A percentile compares a stretch with the other conserved stretches of the same genome.
phyloP scores from a whole-genome alignment of 495 filamentous ascomycete species.

The Talaromyces nanjingensis region DNA sequence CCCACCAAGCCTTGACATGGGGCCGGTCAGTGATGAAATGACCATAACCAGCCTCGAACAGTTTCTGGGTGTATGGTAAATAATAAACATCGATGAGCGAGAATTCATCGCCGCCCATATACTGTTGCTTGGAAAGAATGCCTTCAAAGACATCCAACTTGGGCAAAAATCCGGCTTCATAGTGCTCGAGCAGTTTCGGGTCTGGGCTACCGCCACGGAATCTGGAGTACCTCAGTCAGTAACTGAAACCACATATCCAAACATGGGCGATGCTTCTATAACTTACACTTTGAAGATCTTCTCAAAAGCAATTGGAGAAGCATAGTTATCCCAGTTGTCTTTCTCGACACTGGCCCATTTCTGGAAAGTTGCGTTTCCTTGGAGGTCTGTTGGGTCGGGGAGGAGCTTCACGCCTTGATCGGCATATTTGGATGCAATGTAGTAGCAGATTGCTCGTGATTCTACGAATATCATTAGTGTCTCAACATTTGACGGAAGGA shows the following conservation, averaged over 20 bases:
- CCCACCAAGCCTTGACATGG: constrained; percentile 3
- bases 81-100: neutral
- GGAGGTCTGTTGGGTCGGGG: neutral
- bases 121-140: neutral
- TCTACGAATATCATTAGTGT: neutral
- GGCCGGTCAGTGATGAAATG: constrained; percentile 2
- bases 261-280: neutral
- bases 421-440: neutral
- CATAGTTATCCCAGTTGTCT: neutral
- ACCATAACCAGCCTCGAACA: neutral
- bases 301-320: neutral
- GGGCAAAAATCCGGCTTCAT: neutral
- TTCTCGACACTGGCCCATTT: neutral
- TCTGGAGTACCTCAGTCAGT: neutral
- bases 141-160: neutral
- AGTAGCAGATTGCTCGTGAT: neutral
- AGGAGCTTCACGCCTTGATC: neutral
- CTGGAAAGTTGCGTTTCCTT: neutral
- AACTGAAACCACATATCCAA: neutral
- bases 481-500: neutral
- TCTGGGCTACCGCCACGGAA: neutral
- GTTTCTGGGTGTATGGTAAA: neutral
- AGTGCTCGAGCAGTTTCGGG: neutral
- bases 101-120: neutral
- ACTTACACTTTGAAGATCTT: neutral